phyloP scores from a whole-genome alignment of 139 green algal species.

The Micractinium sp. region DNA sequence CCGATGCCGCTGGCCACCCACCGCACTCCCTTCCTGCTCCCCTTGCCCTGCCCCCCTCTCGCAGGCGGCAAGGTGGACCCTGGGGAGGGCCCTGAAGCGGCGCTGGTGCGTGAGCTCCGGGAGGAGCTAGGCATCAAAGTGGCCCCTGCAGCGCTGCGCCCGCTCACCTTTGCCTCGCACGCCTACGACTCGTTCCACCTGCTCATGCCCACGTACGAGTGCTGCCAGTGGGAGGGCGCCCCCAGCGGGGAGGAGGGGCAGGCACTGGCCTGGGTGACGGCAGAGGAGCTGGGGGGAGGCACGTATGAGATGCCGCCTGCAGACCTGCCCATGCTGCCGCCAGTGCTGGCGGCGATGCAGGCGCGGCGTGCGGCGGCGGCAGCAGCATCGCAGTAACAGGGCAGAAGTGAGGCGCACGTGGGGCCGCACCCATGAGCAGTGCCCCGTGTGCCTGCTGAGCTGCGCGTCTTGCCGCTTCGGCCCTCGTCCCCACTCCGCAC shows the following conservation, averaged over 20 bases:
- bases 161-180: constrained; percentile 49
- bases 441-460: too few relatives aligned
- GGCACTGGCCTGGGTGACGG: constrained; percentile 33
- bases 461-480: too few relatives aligned
- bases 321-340: constrained; percentile 43
- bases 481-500: too few relatives aligned
- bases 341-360: constrained; percentile 23
- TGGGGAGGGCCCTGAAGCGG: constrained; percentile 63
- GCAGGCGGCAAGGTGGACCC: constrained; percentile 54
- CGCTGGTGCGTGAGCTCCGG: constrained; percentile 67
- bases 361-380: background rate
- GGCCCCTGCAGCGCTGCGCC: background rate
- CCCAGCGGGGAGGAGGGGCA: constrained; percentile 31
- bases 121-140: constrained; percentile 68
- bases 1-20: too few relatives aligned
- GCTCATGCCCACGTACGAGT: constrained; percentile 46
- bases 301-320: constrained; percentile 34
- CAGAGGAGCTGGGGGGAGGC: background rate
- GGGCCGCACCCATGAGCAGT: too few relatives aligned
- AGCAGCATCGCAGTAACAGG: too few relatives aligned
- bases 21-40: too few relatives aligned
- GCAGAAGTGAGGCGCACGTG: too few relatives aligned
- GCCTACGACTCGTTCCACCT: constrained; percentile 46
- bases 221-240: constrained; percentile 15
- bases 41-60: too few relatives aligned